Conservation (phyloP, 192 early-diverging fungal genomes). For the Anaeromyces robustus region DNA sequence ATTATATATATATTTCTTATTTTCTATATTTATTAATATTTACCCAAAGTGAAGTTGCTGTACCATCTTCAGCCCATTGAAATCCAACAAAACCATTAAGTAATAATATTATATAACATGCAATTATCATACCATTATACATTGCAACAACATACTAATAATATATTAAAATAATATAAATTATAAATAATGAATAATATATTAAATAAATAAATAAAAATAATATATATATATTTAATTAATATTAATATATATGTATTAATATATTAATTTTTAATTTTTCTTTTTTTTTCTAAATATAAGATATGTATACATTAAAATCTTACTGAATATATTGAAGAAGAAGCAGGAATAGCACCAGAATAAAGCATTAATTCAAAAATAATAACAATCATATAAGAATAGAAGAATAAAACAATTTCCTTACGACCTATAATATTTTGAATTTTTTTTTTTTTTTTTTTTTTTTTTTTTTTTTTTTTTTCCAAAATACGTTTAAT, state of each 20-base stretch:
- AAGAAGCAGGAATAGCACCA: slow-evolving; percentile 79
- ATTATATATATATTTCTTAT: no score
- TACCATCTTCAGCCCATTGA: slow-evolving; percentile 95
- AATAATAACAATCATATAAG: slow-evolving; percentile 72
- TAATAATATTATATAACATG: slow-evolving; percentile 82
- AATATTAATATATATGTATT: no score
- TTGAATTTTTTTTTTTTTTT: neutral
- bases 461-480: neutral
- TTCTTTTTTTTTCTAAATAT: no score
- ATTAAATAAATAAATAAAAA: no score
- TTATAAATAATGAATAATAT: no score
- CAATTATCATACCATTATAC: slow-evolving; percentile 63
- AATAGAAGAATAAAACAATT: slow-evolving; percentile 97
- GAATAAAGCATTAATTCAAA: slow-evolving; percentile 83
- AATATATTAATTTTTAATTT: no score
- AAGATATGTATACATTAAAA: no score
- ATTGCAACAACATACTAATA: slow-evolving; percentile 69
- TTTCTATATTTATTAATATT: no score
- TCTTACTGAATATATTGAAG: slow-evolving; percentile 46
- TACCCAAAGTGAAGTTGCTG: slow-evolving; percentile 85
- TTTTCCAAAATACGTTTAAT: no score
- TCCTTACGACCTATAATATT: slow-evolving; percentile 70
- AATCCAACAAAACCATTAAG: slow-evolving; percentile 92
- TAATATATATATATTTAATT: no score
- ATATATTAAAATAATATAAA: no score